phyloP scores from a whole-genome alignment of 352 stramenopile genomes.

The Phytophthora sansomeana region DNA sequence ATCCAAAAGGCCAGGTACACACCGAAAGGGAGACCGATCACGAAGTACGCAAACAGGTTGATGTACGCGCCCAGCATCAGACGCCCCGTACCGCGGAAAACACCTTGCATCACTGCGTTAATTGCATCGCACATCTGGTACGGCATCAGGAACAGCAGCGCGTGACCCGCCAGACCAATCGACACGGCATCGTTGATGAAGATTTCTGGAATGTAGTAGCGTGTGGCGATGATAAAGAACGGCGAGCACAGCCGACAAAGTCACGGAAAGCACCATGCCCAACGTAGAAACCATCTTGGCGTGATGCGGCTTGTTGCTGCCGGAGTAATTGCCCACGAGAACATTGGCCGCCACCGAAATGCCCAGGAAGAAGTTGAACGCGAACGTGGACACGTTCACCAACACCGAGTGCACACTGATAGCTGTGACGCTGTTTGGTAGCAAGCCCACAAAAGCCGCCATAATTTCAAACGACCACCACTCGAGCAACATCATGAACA shows the following conservation, averaged over 20 bases:
- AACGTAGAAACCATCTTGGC: constrained; percentile 81
- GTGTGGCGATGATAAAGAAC: constrained; percentile 53
- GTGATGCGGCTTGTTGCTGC: constrained; percentile 82
- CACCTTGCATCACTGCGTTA: constrained; percentile 80
- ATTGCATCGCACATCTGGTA: constrained; percentile 76
- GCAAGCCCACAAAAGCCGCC: constrained; percentile 64
- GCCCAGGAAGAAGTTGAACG: constrained; percentile 85
- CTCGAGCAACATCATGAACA: constrained; percentile 83
- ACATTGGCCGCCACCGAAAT: constrained; percentile 84
- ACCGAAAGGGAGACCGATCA: constrained; percentile 70
- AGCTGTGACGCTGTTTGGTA: constrained; percentile 68
- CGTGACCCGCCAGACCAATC: constrained; percentile 49
- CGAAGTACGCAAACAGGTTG: constrained; percentile 78
- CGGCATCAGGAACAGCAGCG: constrained; percentile 69
- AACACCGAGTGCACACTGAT: constrained; percentile 83
- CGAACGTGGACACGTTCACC: constrained; percentile 66
- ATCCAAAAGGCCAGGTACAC: constrained; percentile 68
- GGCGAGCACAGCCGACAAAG: constrained; percentile 49
- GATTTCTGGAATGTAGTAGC: constrained; percentile 57
- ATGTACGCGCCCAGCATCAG: constrained; percentile 64
- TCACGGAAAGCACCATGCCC: constrained; percentile 67
- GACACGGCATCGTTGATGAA: constrained; percentile 82
- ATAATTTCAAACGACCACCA: constrained; percentile 88
- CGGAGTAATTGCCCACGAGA: constrained; percentile 83
- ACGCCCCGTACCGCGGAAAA: constrained; percentile 72